Conservation (phyloP, 2,329 filamentous ascomycete genomes). For the Aureobasidium leucospermi region DNA sequence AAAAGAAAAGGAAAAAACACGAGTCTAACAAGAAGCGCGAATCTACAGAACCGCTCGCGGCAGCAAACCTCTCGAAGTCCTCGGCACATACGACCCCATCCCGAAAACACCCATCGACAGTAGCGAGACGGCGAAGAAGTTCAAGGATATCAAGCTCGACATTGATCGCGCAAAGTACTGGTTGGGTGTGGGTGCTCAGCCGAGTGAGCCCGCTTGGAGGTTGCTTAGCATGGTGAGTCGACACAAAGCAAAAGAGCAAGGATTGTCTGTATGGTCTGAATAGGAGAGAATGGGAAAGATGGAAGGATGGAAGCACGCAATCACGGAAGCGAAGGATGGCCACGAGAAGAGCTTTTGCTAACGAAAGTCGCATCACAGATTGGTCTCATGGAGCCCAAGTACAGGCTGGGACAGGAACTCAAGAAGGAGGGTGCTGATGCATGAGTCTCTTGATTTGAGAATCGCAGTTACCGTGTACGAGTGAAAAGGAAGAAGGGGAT, state of each 20-base stretch:
- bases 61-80: slow-evolving; percentile 85
- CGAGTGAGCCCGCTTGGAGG: slow-evolving; percentile 82
- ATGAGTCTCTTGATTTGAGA: neutral
- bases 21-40: neutral
- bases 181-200: slow-evolving; percentile 94
- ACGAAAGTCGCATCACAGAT: slow-evolving; percentile 24
- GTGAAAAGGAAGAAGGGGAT: neutral
- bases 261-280: too few relatives aligned
- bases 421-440: slow-evolving; percentile 1
- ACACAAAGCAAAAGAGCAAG: neutral
- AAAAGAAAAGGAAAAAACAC: neutral
- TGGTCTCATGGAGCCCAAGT: slow-evolving; percentile 36
- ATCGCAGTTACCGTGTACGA: neutral
- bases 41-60: slow-evolving; percentile 68
- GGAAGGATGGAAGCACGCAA: neutral
- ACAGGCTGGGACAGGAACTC: slow-evolving; percentile 16
- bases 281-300: neutral
- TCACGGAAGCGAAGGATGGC: neutral
- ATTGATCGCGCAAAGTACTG: slow-evolving; percentile 78
- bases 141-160: slow-evolving; percentile 91
- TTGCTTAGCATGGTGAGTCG: slow-evolving; percentile 67
- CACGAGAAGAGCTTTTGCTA: neutral
- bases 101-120: slow-evolving; percentile 45
- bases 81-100: slow-evolving; percentile 59
- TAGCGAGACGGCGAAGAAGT: slow-evolving; percentile 37